Base-by-base conservation (phyloP, 208 protist genomes). In the Tetramitus jugosus region DNA sequence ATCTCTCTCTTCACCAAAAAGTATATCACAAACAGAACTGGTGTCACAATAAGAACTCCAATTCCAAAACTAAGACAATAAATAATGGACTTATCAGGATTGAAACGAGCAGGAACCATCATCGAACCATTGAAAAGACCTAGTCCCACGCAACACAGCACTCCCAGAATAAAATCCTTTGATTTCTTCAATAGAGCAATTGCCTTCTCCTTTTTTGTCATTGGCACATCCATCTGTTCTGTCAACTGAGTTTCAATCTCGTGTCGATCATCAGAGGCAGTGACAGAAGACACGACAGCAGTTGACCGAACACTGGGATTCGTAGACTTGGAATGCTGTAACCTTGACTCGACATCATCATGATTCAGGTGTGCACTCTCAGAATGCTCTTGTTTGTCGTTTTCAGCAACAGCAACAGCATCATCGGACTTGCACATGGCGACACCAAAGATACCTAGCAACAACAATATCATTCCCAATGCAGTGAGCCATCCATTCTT, bases 31-130 rank as follows among this genome's bases (percentile, higher is more conserved):
- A 65, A 8, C 1, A 76, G 17, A n/a, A 52, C 3, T 42, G 71
- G 33, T n/a, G 71, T 76, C 23, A 76, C 33, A n/a, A 7, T 31
- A 8, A 52, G 13, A 26, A 20, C 7, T 52, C 71, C 71, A 14
- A 76, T 7, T 43, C 71, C 71, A 76, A 76, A 76, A 10, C 56
- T 29, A 43, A 65, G 6, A n/a, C 23, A 31, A 52, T 46, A 76
- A 45, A 42, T 17, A 0, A 76, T 37, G 0, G 33, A n/a, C 7
- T 14, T 13, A 31, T 76, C 8, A 7, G 26, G 10, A 13, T 76
- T 37, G 2, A 76, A 52, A 52, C 71, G 26, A 29, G 71, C 13
- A 26, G 71, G 71, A 53, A 76, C 60, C 20, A 76, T 40, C 26
- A 31, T 8, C 0, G 71, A 29, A 31, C 71, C 71, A 52, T 35